Conservation (phyloP, 306 rosid genomes). For the Glycine soja region DNA sequence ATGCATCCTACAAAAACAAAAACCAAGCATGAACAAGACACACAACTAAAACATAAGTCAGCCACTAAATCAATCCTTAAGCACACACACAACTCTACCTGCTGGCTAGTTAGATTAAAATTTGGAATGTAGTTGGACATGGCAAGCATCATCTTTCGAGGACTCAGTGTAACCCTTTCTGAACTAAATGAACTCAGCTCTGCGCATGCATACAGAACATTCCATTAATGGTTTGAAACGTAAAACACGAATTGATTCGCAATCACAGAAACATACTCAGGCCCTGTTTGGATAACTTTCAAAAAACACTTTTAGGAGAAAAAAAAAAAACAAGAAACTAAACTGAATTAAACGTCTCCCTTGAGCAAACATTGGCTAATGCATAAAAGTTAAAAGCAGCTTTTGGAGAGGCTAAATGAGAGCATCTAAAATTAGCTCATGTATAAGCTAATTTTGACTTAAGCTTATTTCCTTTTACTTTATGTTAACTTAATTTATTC, state of each 20-base stretch:
- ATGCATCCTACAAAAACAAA: conserved; percentile 78
- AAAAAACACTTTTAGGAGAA: not conserved
- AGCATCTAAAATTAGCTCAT: not conserved
- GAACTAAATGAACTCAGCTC: conserved; percentile 62
- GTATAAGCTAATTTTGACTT: not conserved
- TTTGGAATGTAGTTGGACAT: conserved; percentile 72
- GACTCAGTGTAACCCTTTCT: conserved; percentile 64
- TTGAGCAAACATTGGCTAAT: not conserved
- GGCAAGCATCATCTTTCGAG: conserved; percentile 69
- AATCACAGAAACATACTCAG: not conserved
- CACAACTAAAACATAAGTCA: conserved; percentile 23
- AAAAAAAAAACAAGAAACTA: too few relatives aligned
- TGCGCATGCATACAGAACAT: conserved; percentile 41
- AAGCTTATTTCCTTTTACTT: not conserved
- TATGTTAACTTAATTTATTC: too few relatives aligned
- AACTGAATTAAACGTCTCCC: too few relatives aligned
- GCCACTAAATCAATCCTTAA: conserved; percentile 10
- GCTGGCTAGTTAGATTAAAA: conserved; percentile 86
- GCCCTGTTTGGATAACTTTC: too few relatives aligned
- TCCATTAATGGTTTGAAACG: conserved; percentile 4
- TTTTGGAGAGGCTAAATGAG: not conserved
- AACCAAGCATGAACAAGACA: conserved; percentile 36
- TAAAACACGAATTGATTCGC: not conserved
- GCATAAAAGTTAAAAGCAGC: not conserved
- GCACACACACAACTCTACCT: conserved; percentile 54